phyloP scores from a whole-genome alignment of 2,329 filamentous ascomycete genomes.

The Ophiognomonia clavigignenti-juglandacearum region DNA sequence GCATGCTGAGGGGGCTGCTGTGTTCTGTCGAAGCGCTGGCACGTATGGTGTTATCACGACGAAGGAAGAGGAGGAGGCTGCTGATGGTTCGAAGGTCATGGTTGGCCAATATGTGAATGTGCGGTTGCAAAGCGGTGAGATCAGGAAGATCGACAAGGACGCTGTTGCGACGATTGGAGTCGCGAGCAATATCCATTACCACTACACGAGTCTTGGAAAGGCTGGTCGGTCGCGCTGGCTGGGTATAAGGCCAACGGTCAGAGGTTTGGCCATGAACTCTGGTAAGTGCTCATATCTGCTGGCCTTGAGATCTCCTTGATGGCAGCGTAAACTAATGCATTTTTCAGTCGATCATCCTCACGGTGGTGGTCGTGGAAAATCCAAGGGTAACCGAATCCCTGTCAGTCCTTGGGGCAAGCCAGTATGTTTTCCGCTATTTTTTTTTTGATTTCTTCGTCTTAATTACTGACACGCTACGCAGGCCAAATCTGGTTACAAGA shows the following conservation, averaged over 20 bases:
- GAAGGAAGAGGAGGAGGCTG: slow-evolving; percentile 73
- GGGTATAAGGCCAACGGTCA: slow-evolving; percentile 89
- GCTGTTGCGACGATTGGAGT: slow-evolving; percentile 93
- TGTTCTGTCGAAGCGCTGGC: slow-evolving; percentile 92
- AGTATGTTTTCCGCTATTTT: slow-evolving; percentile 51
- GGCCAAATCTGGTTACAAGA: slow-evolving; percentile 89
- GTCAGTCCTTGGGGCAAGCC: slow-evolving; percentile 95
- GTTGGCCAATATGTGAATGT: slow-evolving; percentile 77
- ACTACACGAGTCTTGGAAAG: slow-evolving; percentile 89
- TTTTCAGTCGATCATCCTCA: slow-evolving; percentile 82
- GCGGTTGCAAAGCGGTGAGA: slow-evolving; percentile 85
- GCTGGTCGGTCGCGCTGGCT: slow-evolving; percentile 91
- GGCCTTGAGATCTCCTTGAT: background rate
- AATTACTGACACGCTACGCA: slow-evolving; percentile 29
- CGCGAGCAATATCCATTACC: slow-evolving; percentile 87
- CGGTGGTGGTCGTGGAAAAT: slow-evolving; percentile 98
- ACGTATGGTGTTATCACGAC: slow-evolving; percentile 85
- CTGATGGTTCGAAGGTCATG: slow-evolving; percentile 56
- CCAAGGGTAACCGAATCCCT: slow-evolving; percentile 94
- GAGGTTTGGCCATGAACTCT: slow-evolving; percentile 98
- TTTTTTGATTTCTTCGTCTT: background rate
- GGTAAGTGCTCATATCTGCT: slow-evolving; percentile 42
- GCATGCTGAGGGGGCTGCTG: slow-evolving; percentile 65
- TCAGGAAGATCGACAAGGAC: slow-evolving; percentile 82
- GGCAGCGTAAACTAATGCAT: slow-evolving; percentile 6